These are phyloP conservation scores for Penicillium chermesinum DNA, from an alignment of 495 filamentous ascomycete genomes.

Conservation along the genomic window DNA sequence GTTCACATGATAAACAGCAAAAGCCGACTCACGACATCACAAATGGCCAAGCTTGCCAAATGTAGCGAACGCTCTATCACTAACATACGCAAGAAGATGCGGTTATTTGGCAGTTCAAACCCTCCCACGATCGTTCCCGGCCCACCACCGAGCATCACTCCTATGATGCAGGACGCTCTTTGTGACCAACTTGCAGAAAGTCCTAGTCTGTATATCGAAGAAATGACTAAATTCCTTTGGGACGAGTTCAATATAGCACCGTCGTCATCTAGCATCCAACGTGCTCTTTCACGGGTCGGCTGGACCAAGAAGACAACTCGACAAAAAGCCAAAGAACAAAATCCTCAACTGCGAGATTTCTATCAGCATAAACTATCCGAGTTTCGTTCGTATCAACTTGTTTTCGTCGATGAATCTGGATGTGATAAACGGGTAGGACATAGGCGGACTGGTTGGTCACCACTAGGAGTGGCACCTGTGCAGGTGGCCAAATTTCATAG, in stretches of 20 bases:
- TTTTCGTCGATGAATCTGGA: conserved; percentile 1
- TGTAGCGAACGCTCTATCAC: conserved; percentile 11
- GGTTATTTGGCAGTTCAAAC: conserved; percentile 6
- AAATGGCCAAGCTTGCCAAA: conserved; percentile 11
- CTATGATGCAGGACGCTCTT: conserved; percentile 16
- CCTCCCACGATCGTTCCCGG: conserved; percentile 11
- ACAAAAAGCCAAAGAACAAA: conserved; percentile 1
- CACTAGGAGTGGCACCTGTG: background rate
- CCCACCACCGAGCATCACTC: conserved; percentile 11
- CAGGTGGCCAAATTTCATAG: conserved; percentile 1
- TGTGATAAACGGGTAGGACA: background rate
- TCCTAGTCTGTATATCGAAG: conserved; percentile 9
- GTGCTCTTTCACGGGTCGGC: conserved; percentile 4
- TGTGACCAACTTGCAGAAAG: conserved; percentile 11
- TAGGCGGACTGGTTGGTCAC: background rate
- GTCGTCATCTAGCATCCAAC: conserved; percentile 11
- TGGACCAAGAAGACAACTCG: conserved; percentile 23
- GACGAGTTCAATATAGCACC: conserved; percentile 12
- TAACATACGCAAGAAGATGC: conserved; percentile 8
- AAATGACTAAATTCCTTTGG: conserved; percentile 16
- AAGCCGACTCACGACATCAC: conserved; percentile 5
- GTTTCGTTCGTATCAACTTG: background rate
- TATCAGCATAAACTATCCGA: conserved; percentile 2
- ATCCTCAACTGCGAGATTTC: conserved; percentile 1
- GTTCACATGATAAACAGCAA: conserved; percentile 12